Evolutionary conservation across 2,329 filamentous ascomycete species (phyloP).

Genomic region (Gyromitra esculenta): DNA sequence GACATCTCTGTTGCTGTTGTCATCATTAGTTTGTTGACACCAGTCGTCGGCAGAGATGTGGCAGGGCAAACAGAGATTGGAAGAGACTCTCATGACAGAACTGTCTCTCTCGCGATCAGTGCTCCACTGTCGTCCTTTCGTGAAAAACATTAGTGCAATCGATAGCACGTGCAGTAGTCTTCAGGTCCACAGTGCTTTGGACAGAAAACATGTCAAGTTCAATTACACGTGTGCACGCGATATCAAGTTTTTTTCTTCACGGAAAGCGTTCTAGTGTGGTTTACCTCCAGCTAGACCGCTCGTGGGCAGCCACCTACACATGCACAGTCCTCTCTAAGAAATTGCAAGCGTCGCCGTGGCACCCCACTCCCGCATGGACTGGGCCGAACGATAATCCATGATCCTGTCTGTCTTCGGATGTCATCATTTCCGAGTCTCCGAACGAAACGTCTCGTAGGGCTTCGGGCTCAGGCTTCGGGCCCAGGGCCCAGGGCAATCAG

Average conservation of each 20-base stretch:
- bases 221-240: conserved; percentile 3
- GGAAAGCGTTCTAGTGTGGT: conserved; percentile 7
- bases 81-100: conserved; percentile 8
- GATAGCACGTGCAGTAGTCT: conserved; percentile 2
- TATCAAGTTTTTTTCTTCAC: neutral
- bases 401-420: conserved; percentile 24
- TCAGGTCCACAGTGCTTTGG: conserved; percentile 14
- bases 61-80: neutral
- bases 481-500: neutral
- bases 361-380: conserved; percentile 8
- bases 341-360: conserved; percentile 25
- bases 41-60: neutral
- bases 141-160: conserved; percentile 11
- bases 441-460: conserved; percentile 11
- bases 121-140: neutral
- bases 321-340: conserved; percentile 28
- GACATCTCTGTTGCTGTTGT: neutral
- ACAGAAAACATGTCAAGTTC: conserved; percentile 18
- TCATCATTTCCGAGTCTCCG: conserved; percentile 14
- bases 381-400: conserved; percentile 32
- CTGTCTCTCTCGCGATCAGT: conserved; percentile 28
- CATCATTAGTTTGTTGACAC: neutral
- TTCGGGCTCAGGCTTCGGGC: conserved; percentile 23
- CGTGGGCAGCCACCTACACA: conserved; percentile 14
- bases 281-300: conserved; percentile 12